Percentiles rank a stretch among this genome's conserved stretches.
Evolutionary conservation across 371 early-diverging fungal genomes (phyloP).

Genomic region (Syncephalastrum racemosum): DNA sequence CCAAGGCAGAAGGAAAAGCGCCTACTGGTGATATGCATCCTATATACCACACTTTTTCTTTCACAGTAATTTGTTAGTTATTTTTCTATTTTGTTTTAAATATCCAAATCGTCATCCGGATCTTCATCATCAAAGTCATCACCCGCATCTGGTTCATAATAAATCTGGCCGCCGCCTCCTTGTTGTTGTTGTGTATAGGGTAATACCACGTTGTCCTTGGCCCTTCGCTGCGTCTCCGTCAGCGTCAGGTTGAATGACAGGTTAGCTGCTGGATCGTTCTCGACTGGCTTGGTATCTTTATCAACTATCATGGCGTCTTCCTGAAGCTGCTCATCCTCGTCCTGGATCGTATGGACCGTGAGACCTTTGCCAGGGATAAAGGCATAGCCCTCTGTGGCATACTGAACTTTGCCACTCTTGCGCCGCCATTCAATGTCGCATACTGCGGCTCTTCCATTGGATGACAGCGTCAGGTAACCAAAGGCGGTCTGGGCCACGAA

Average conservation of each 20-base stretch:
- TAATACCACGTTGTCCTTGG: slow-evolving; percentile 72
- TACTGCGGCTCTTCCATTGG: slow-evolving; percentile 35
- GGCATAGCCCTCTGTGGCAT: slow-evolving; percentile 34
- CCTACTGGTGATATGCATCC: slow-evolving; percentile 7
- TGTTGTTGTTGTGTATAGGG: slow-evolving; percentile 80
- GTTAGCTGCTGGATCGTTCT: slow-evolving; percentile 49
- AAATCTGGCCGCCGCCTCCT: slow-evolving; percentile 20
- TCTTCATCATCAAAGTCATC: slow-evolving; percentile 34
- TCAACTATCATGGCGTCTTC: slow-evolving; percentile 11
- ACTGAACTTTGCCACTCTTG: slow-evolving; percentile 47
- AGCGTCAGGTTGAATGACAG: slow-evolving; percentile 82
- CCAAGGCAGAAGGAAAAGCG: slow-evolving; percentile 15
- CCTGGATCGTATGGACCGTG: slow-evolving; percentile 12
- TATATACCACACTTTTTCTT: slow-evolving; percentile 2
- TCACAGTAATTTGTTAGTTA: too few species aligned
- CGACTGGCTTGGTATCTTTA: slow-evolving; percentile 3
- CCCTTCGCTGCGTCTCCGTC: slow-evolving; percentile 81
- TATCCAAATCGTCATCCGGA: slow-evolving; percentile 30
- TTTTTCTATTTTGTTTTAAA: slow-evolving; percentile 6
- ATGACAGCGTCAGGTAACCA: slow-evolving; percentile 36
- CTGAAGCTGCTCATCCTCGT: slow-evolving; percentile 8
- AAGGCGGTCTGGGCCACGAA: slow-evolving; percentile 42
- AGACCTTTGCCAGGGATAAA: slow-evolving; percentile 14
- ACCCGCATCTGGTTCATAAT: slow-evolving; percentile 30
- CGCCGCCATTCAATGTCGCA: slow-evolving; percentile 45